Conservation (phyloP, 2,329 filamentous ascomycete species). For the Monosporascus sp. region DNA sequence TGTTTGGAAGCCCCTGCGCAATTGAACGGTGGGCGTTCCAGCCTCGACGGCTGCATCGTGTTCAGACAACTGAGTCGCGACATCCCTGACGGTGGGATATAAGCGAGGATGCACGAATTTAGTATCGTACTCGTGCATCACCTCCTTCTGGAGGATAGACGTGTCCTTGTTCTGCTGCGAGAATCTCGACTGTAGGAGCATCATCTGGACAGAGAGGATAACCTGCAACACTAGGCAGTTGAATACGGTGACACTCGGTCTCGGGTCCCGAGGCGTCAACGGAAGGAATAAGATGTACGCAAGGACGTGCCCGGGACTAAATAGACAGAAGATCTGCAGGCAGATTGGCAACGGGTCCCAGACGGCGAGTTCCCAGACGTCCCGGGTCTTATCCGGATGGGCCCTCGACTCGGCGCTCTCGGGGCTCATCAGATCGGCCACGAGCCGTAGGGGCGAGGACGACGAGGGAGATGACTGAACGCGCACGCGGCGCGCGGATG, state of each 20-base stretch:
- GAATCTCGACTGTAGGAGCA: slow-evolving; percentile 67
- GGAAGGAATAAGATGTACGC: slow-evolving; percentile 88
- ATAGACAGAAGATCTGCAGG: slow-evolving; percentile 77
- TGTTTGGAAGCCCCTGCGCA: slow-evolving; percentile 73
- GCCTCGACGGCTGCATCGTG: slow-evolving; percentile 38
- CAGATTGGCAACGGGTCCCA: slow-evolving; percentile 91
- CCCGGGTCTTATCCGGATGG: slow-evolving; percentile 72
- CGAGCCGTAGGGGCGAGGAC: slow-evolving; percentile 71
- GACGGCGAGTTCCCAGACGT: slow-evolving; percentile 91
- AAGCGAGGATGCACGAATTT: slow-evolving; percentile 91
- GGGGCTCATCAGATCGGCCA: slow-evolving; percentile 61
- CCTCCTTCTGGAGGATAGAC: slow-evolving; percentile 80
- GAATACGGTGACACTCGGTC: slow-evolving; percentile 80
- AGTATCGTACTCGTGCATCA: slow-evolving; percentile 90
- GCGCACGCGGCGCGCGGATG: slow-evolving; percentile 81
- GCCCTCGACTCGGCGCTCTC: slow-evolving; percentile 75
- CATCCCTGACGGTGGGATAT: slow-evolving; percentile 72
- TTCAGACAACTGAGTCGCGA: slow-evolving; percentile 69
- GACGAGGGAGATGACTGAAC: slow-evolving; percentile 77
- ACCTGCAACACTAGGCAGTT: slow-evolving; percentile 72
- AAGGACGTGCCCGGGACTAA: slow-evolving; percentile 89
- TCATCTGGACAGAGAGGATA: slow-evolving; percentile 72
- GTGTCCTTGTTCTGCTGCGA: slow-evolving; percentile 81
- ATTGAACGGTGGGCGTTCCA: slow-evolving; percentile 52
- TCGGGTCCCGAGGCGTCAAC: slow-evolving; percentile 65